Evolutionary conservation across 163 green algal species (phyloP).

Genomic region (Scenedesmus sp.): DNA sequence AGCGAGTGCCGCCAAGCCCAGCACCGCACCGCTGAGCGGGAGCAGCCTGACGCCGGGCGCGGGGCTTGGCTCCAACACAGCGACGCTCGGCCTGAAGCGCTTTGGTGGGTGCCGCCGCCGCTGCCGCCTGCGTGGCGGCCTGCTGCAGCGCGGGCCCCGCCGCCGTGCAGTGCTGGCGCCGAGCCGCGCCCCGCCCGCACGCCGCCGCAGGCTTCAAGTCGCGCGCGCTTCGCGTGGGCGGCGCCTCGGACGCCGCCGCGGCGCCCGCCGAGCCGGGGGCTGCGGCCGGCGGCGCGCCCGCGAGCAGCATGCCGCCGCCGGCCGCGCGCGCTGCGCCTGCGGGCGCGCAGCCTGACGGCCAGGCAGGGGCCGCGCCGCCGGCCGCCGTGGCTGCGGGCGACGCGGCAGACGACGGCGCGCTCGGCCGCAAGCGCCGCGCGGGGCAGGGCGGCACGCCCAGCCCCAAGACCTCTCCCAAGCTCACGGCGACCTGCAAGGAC

Average conservation of each 20-base stretch:
- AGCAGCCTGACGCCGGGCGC: neutral
- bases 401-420: conserved; percentile 22
- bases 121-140: too few relatives aligned
- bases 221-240: conserved; percentile 54
- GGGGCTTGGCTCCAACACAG: conserved; percentile 37
- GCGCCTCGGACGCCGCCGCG: neutral
- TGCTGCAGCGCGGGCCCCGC: too few relatives aligned
- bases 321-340: neutral
- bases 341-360: neutral
- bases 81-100: conserved; percentile 50
- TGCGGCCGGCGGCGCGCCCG: neutral
- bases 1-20: conserved; percentile 7
- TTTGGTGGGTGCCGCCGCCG: too few relatives aligned
- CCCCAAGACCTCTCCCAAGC: conserved; percentile 12
- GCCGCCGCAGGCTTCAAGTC: conserved; percentile 52
- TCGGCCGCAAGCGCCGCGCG: conserved; percentile 47
- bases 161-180: too few relatives aligned
- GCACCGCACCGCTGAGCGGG: conserved; percentile 4
- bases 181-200: too few relatives aligned
- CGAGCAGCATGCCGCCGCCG: neutral
- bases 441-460: conserved; percentile 9
- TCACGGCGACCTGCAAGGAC: neutral
- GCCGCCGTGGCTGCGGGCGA: conserved; percentile 9
- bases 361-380: neutral
- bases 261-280: neutral